Base-by-base conservation (phyloP, 129 eudicot genomes). In the Silybum marianum region DNA sequence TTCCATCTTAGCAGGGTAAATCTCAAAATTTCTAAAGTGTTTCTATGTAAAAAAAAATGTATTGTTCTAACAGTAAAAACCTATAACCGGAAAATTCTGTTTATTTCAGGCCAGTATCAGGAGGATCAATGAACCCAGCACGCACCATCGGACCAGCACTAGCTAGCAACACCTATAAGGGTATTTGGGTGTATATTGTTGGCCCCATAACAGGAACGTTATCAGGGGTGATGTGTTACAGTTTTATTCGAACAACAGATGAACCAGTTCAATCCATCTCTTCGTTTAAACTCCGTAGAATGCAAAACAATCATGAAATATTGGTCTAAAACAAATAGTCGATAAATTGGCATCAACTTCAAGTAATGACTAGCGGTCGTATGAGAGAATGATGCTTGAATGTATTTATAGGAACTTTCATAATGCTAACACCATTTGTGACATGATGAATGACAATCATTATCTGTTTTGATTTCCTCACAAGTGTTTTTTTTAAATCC, bases 121-220 rank as follows among this genome's bases (percentile, higher is more conserved):
- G 96, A 34, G 98, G 96, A 73, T 93, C 98, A 4, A 90, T 93
- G 98, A 93, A 93, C 86, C 98, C 98, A 2, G 98, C 90, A 42
- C 81, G 97, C 70, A 84, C 87, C 3, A 74, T 91, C 12, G 97
- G 93, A 0, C 97, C 97, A 28, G 97, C 97, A 73, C 3, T 92
- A 73, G 94, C 97, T 10, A 90, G 96, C 74, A 62, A 83, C 10
- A 70, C 51, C 39, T 93, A 87, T 80, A 83, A 88, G 58, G 92
- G 89, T 38, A 39, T 93, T 9, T 93, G 98, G 98, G 96, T 93
- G 25, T 93, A 93, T 69, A 24, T 93, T 0, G 73, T 90, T 38
- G 98, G 98, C n/a, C 98, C 96, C 0, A 75, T 89, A 7, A 69
- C 81, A 24, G 96, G 96, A 69, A 85, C 96, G 23, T 25, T 91